phyloP scores from a whole-genome alignment of 768 basidiomycete species.

The Psilocybe tampanensis region DNA sequence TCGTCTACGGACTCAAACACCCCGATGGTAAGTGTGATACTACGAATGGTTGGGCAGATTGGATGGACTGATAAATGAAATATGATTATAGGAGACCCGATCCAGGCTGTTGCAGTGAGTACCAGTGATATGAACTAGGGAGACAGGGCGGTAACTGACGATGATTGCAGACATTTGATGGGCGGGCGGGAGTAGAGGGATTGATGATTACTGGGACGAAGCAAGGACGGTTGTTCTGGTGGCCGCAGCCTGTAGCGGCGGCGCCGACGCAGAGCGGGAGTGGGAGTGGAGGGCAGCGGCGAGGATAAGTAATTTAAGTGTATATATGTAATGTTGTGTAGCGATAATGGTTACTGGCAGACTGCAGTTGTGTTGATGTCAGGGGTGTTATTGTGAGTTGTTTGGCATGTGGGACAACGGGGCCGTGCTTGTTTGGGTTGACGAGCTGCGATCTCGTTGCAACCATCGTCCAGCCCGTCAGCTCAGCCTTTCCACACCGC shows the following conservation, averaged over 20 bases:
- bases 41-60: slow-evolving; percentile 14
- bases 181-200: slow-evolving; percentile 37
- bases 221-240: slow-evolving; percentile 59
- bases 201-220: slow-evolving; percentile 61
- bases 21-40: slow-evolving; percentile 47
- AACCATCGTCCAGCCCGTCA: slow-evolving; percentile 41
- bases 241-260: slow-evolving; percentile 47
- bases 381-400: slow-evolving; percentile 30
- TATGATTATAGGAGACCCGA: slow-evolving; percentile 35
- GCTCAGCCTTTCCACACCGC: slow-evolving; percentile 22
- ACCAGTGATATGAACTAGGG: not conserved
- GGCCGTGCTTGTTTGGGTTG: slow-evolving; percentile 32
- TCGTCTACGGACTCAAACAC: slow-evolving; percentile 65
- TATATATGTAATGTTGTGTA: no score
- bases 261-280: slow-evolving; percentile 14
- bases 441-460: slow-evolving; percentile 43
- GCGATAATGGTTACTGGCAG: slow-evolving; percentile 6
- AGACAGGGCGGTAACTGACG: slow-evolving; percentile 6
- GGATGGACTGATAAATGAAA: slow-evolving; percentile 10
- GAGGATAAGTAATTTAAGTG: no score
- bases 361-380: slow-evolving; percentile 5
- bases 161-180: slow-evolving; percentile 47
- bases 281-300: slow-evolving; percentile 3
- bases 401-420: slow-evolving; percentile 38
- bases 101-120: slow-evolving; percentile 46